phyloP scores from a whole-genome alignment of 1,284 basidiomycete species.

The Trichosporon sp. region DNA sequence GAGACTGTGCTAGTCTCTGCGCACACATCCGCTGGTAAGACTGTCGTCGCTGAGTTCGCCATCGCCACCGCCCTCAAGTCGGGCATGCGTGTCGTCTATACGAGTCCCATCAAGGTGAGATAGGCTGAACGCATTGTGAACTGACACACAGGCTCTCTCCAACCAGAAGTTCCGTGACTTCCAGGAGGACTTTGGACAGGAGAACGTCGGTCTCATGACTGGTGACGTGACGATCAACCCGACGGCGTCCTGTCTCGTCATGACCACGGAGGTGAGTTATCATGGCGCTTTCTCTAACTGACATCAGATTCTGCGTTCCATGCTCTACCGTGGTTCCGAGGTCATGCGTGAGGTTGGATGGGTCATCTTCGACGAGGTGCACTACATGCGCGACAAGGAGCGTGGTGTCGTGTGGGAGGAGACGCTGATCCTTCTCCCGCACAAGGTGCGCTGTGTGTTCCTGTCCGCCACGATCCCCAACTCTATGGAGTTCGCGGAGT shows the following conservation, averaged over 20 bases:
- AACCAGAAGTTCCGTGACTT: slow-evolving; percentile 99
- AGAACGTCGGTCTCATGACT: slow-evolving; percentile 90
- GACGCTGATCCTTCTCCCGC: slow-evolving; percentile 95
- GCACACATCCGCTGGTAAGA: slow-evolving; percentile 99
- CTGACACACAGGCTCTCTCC: slow-evolving; percentile 73
- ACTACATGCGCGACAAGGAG: slow-evolving; percentile 98
- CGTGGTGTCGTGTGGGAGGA: slow-evolving; percentile 70
- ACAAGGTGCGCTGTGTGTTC: slow-evolving; percentile 96
- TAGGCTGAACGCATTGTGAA: neutral
- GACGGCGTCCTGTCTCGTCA: slow-evolving; percentile 92
- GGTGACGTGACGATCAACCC: slow-evolving; percentile 99
- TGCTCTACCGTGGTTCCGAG: slow-evolving; percentile 98
- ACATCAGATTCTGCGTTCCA: slow-evolving; percentile 88
- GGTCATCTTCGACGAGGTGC: slow-evolving; percentile 99
- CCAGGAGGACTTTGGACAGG: slow-evolving; percentile 90
- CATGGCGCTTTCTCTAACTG: neutral
- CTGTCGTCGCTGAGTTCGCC: slow-evolving; percentile 98
- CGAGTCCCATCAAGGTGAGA: slow-evolving; percentile 96
- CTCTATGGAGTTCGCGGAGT: slow-evolving; percentile 99
- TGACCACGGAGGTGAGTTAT: slow-evolving; percentile 90
- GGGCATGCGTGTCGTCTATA: slow-evolving; percentile 88
- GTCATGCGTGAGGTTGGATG: slow-evolving; percentile 99
- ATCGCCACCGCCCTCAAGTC: slow-evolving; percentile 97
- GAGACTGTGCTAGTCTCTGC: slow-evolving; percentile 98
- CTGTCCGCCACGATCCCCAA: slow-evolving; percentile 99